phyloP scores from a whole-genome alignment of 352 stramenopile species.

The Phytophthora fragariae region DNA sequence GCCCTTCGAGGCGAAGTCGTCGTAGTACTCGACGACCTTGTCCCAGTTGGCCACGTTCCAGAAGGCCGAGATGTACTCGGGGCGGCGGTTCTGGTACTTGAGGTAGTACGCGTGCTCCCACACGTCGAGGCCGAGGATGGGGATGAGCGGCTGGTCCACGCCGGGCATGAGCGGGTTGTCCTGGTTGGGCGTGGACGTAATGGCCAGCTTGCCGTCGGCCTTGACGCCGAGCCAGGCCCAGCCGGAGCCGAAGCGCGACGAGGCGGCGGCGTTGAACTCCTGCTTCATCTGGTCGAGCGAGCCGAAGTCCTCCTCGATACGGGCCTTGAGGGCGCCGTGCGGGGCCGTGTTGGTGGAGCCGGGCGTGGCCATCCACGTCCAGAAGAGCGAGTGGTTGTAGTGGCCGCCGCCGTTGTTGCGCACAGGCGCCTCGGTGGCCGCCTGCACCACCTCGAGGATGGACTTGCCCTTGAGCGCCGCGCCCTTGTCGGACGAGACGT shows the following conservation, averaged over 20 bases:
- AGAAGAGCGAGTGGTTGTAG: conserved; percentile 93
- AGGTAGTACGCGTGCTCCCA: conserved; percentile 98
- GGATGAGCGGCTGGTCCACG: conserved; percentile 85
- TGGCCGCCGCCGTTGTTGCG: conserved; percentile 88
- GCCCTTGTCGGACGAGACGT: conserved; percentile 81
- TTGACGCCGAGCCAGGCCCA: conserved; percentile 92
- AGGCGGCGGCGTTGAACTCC: conserved; percentile 90
- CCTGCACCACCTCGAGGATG: conserved; percentile 82
- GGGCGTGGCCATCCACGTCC: conserved; percentile 91
- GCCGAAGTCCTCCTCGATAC: conserved; percentile 92
- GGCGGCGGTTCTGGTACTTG: conserved; percentile 97
- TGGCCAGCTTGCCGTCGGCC: conserved; percentile 92
- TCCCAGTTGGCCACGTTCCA: conserved; percentile 98
- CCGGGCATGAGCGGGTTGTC: conserved; percentile 90
- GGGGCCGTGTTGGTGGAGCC: conserved; percentile 84
- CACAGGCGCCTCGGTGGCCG: conserved; percentile 74
- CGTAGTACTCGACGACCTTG: conserved; percentile 93
- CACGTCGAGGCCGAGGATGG: conserved; percentile 95
- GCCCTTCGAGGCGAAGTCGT: conserved; percentile 87
- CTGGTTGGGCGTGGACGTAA: conserved; percentile 97
- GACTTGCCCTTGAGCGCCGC: conserved; percentile 77
- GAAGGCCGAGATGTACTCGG: conserved; percentile 97
- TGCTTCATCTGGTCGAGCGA: conserved; percentile 91
- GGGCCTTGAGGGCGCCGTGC: conserved; percentile 80
- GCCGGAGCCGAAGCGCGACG: conserved; percentile 90